Percentiles rank a stretch among this genome's conserved stretches.
phyloP scores from a whole-genome alignment of 768 basidiomycete species.

The Mycena epipterygia region DNA sequence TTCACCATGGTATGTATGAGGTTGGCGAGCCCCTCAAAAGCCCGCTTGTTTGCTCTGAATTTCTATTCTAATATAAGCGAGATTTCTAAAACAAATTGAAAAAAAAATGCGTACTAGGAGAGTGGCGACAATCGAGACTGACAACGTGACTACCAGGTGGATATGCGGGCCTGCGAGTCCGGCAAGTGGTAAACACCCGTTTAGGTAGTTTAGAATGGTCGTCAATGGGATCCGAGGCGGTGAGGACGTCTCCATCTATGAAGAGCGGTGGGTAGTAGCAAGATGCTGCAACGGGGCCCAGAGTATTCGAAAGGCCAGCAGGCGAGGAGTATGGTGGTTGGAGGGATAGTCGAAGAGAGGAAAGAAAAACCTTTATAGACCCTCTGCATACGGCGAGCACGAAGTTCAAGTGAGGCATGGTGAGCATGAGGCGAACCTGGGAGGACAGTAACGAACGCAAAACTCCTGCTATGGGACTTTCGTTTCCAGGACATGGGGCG shows the following conservation, averaged over 20 bases:
- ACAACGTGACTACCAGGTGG: not conserved
- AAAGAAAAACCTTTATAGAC: too few species aligned
- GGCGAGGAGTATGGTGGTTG: too few species aligned
- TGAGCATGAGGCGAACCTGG: constrained; percentile 4
- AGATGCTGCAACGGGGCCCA: too few species aligned
- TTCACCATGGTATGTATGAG: constrained; percentile 2
- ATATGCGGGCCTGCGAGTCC: constrained; percentile 2
- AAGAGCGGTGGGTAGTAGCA: too few species aligned
- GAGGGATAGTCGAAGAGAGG: not conserved
- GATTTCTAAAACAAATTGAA: too few species aligned
- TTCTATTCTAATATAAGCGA: not conserved
- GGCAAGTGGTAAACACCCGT: not conserved
- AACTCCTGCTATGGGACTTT: too few species aligned
- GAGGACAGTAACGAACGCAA: not conserved
- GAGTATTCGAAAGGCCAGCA: too few species aligned
- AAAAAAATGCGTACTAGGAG: constrained; percentile 4
- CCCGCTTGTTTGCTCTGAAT: constrained; percentile 12
- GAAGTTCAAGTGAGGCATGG: constrained; percentile 11
- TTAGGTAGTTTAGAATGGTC: not conserved
- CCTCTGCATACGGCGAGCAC: not conserved
- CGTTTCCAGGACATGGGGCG: too few species aligned
- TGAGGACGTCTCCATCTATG: not conserved
- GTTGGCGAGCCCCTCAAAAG: not conserved
- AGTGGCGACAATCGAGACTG: not conserved
- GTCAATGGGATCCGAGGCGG: too few species aligned